These are phyloP conservation scores for Boletus vinaceobasis DNA, from an alignment of 768 basidiomycete species.

Conservation along the genomic window DNA sequence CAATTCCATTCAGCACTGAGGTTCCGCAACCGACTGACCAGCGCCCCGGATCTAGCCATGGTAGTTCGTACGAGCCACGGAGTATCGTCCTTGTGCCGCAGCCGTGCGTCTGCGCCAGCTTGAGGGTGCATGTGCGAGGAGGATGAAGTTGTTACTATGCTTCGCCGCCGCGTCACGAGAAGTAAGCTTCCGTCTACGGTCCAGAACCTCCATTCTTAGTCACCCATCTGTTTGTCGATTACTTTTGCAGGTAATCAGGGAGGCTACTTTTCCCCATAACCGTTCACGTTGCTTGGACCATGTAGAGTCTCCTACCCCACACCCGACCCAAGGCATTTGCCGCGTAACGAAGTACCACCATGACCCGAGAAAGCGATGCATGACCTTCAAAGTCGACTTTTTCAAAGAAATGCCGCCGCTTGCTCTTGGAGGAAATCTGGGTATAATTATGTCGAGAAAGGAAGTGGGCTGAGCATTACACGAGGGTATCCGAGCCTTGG, in stretches of 20 bases:
- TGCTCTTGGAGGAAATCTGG: background rate
- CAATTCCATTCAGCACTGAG: no score
- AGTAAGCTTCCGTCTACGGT: slow-evolving; percentile 1
- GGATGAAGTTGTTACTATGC: background rate
- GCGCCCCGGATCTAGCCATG: background rate
- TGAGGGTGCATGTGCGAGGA: background rate
- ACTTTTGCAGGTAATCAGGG: background rate
- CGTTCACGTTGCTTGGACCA: background rate
- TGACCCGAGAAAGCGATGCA: background rate
- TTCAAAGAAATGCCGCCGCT: background rate
- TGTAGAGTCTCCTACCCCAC: background rate
- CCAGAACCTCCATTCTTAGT: background rate
- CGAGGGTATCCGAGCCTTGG: background rate
- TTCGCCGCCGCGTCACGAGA: background rate
- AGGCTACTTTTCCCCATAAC: background rate
- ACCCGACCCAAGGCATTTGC: background rate
- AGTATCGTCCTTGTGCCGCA: background rate
- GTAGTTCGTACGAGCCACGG: background rate
- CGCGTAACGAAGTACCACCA: background rate
- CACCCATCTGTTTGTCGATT: slow-evolving; percentile 1
- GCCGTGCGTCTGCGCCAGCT: background rate
- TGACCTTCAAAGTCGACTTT: background rate
- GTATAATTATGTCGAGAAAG: slow-evolving; percentile 1
- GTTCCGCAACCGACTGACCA: background rate
- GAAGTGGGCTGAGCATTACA: background rate